Base-by-base conservation (phyloP, 495 filamentous ascomycete genomes). In the Staphylotrichum tortipilum region DNA sequence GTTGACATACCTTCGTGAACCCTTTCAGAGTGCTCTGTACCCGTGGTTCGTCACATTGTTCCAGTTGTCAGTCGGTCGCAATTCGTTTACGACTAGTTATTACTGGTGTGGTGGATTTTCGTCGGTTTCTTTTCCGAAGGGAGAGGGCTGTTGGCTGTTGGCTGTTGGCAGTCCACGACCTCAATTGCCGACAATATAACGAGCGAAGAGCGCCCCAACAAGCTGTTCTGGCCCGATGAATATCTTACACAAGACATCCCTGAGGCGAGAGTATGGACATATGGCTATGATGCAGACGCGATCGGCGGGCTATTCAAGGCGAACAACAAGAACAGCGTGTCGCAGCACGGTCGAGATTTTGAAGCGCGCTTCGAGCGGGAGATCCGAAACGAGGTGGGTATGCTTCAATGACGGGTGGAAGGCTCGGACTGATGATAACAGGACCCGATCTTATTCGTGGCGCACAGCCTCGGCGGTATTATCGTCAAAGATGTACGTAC, bases 221-320 rank as follows among this genome's bases (percentile, higher is more conserved):
- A 53, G 22, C 43, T 62, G 3, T 68, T 64, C 48, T 73, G 68
- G 68, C 68, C 68, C 8, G 42, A 57, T n/a, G 50, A 64, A 17
- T 66, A 61, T 31, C 66, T 74, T 33, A 43, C 39, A 6, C 11
- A 57, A 4, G 66, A 72, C 45, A 44, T 73, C 3, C 62, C 67
- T 21, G 42, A 67, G 29, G 67, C 70, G 18, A 58, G 64, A 41
- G 60, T 71, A 12, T 67, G 66, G 54, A 69, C 65, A 21, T 74
- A 66, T 46, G 70, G 70, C 14, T 74, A 74, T 47, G 66, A 73
- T 49, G 67, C 69, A 21, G 65, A 72, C 37, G 55, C 65, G 6
- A 61, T 69, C 28, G 48, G 47, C 37, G 66, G 58, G 14, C 18
- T 64, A 12, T 67, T 69, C 33, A 34, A 61, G 50, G 55, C 63